phyloP scores from a whole-genome alignment of 257 asterid species.

The Thymus quinquecostatus region DNA sequence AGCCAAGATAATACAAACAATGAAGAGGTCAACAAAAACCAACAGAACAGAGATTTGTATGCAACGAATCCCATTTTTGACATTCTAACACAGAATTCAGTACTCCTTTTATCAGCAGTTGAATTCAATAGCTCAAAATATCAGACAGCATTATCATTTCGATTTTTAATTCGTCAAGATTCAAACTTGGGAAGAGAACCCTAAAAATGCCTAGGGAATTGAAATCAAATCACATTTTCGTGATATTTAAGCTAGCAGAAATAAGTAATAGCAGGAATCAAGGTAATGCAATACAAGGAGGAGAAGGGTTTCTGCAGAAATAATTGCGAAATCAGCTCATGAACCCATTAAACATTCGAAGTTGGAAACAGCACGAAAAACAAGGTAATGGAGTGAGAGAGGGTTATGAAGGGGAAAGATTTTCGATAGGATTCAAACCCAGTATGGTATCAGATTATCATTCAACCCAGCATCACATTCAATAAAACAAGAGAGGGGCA shows the following conservation, averaged over 20 bases:
- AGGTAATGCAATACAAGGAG: conserved; percentile 16
- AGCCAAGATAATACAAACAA: conserved; percentile 80
- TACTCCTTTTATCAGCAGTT: neutral
- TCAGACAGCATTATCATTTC: conserved; percentile 32
- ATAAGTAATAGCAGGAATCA: conserved; percentile 22
- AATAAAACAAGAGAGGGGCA: neutral
- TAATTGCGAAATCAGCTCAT: conserved; percentile 21
- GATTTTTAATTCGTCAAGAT: conserved; percentile 29
- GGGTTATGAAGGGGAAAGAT: conserved; percentile 21
- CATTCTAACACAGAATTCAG: conserved; percentile 36
- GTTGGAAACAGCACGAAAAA: neutral
- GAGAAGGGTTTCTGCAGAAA: conserved; percentile 21
- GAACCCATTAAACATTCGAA: neutral
- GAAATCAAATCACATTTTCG: conserved; percentile 1
- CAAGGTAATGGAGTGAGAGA: conserved; percentile 23
- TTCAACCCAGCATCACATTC: conserved; percentile 22
- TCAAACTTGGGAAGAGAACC: conserved; percentile 19
- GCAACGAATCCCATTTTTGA: conserved; percentile 50
- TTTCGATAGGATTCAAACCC: conserved; percentile 30
- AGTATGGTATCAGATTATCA: conserved; percentile 30
- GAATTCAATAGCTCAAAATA: neutral
- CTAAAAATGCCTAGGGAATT: neutral
- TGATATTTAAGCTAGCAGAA: conserved; percentile 15
- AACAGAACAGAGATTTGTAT: conserved; percentile 62
- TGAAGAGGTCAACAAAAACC: conserved; percentile 61